Percentiles rank a stretch among this genome's conserved stretches.
phyloP scores from a whole-genome alignment of 2,329 filamentous ascomycete species.

The Neofusicoccum ribis region DNA sequence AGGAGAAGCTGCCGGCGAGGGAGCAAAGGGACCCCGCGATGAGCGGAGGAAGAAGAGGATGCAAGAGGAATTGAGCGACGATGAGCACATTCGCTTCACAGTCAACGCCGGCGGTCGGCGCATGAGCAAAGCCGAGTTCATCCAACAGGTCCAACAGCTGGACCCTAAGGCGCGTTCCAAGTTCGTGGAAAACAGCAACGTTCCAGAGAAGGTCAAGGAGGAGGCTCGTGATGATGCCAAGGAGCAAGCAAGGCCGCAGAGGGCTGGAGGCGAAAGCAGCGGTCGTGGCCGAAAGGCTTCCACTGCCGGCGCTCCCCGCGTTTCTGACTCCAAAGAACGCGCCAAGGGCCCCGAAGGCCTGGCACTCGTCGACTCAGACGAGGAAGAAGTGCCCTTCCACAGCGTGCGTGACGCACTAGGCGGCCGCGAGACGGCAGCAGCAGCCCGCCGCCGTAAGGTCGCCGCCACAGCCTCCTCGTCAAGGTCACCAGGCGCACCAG shows the following conservation, averaged over 20 bases:
- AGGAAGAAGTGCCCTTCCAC: slow-evolving; percentile 51
- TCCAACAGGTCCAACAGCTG: slow-evolving; percentile 70
- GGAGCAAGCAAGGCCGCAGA: slow-evolving; percentile 31
- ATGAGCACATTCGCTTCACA: slow-evolving; percentile 72
- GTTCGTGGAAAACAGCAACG: slow-evolving; percentile 49
- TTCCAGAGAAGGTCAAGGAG: slow-evolving; percentile 48
- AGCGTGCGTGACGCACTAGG: slow-evolving; percentile 41
- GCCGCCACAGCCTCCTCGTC: neutral
- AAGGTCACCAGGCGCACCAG: slow-evolving; percentile 30
- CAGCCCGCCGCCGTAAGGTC: slow-evolving; percentile 43
- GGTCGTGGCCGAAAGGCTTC: neutral
- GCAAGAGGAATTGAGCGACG: slow-evolving; percentile 60
- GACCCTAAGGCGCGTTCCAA: slow-evolving; percentile 64
- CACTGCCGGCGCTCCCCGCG: neutral
- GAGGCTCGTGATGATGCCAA: slow-evolving; percentile 47
- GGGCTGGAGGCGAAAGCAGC: neutral
- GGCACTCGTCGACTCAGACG: slow-evolving; percentile 47
- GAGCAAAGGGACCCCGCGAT: slow-evolving; percentile 1
- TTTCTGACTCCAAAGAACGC: slow-evolving; percentile 5
- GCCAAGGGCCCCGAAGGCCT: slow-evolving; percentile 40
- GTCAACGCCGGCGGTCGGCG: slow-evolving; percentile 70
- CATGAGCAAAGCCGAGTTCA: slow-evolving; percentile 80
- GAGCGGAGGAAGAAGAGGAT: slow-evolving; percentile 30
- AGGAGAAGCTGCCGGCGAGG: slow-evolving; percentile 20
- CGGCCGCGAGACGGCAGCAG: slow-evolving; percentile 34